Evolutionary conservation across 1,284 basidiomycete species (phyloP), one percentile per base, ranked within the genome.

Genomic region (Cerrena zonata): DNA sequence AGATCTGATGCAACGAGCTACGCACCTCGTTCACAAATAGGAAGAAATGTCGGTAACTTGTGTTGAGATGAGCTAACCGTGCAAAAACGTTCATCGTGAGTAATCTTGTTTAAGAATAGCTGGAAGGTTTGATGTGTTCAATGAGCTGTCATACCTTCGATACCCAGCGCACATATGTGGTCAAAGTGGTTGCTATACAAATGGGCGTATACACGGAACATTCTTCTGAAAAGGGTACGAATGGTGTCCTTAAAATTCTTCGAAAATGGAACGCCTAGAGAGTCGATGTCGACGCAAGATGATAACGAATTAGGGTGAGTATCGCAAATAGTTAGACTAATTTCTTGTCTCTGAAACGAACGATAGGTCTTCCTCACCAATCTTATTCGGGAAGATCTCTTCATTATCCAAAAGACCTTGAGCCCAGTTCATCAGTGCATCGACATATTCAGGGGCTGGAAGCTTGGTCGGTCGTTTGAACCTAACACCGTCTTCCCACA

Each of bases 171-270:
- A 68, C 95, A 99, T 54, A 99, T 92, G 65, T 98, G 95, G 62
- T 98, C 95, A 69, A 99, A 99, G 71, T 99, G 96, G 61, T 94
- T 94, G 77, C 95, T 96, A 76, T 99, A 99, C 62, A 99, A 86
- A 69, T 99, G 96, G 21, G 94, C 96, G 65, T 99, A 99, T 39
- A 99, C 91, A 13, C 96, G 80, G 79, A 99, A 99, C 45, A 99
- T 71, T 23, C 96, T 80, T 48, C 96, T 80, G 51, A 94, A 81
- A 53, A 99, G 94, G 13, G 91, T 93, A 67, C 93, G 89, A 56
- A 97, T 87, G 0, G 91, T 95, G 19, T 91, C 85, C 41, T 86
- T 82, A 71, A 99, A 99, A 63, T 86, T 91, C 64, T 82, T 83
- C 2, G 95, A 91, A 69, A 99, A 99, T 1, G 92, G 85, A 4